These are phyloP conservation scores for Aspergillus sp. DNA, from an alignment of 2,329 filamentous ascomycete genomes.

Conservation along the genomic window DNA sequence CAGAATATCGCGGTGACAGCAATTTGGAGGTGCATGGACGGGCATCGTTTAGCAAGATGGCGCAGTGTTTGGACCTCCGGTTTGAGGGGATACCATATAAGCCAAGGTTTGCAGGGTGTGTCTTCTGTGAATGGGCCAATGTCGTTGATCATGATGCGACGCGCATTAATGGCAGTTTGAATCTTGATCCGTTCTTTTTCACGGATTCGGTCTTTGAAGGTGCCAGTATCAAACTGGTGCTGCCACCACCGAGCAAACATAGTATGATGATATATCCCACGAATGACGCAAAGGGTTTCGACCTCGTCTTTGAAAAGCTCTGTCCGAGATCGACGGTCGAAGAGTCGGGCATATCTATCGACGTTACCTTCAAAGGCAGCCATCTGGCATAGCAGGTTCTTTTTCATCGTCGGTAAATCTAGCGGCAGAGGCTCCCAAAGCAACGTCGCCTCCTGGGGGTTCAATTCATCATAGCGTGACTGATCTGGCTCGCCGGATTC, in stretches of 20 bases:
- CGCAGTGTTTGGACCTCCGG: neutral
- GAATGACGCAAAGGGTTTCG: conserved; percentile 15
- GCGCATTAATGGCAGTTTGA: conserved; percentile 12
- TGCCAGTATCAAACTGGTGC: neutral
- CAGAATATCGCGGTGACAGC: neutral
- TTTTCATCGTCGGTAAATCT: conserved; percentile 11
- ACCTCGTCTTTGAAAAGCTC: neutral
- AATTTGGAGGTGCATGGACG: neutral
- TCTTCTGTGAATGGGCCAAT: conserved; percentile 14
- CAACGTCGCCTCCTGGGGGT: neutral
- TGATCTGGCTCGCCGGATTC: neutral
- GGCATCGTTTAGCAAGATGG: neutral
- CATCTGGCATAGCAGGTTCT: conserved; percentile 2
- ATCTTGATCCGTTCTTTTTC: neutral
- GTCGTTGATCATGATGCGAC: conserved; percentile 21
- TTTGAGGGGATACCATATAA: conserved; percentile 16
- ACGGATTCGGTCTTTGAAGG: neutral
- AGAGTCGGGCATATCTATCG: neutral
- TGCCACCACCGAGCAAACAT: conserved; percentile 24
- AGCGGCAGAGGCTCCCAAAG: conserved; percentile 7
- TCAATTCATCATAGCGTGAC: neutral
- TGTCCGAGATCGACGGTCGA: neutral
- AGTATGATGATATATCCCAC: conserved; percentile 22
- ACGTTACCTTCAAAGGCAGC: conserved; percentile 5
- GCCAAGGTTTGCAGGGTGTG: conserved; percentile 5